Conservation (phyloP, 139 green algal species). For the Auxenochlorella pyrenoidosa region DNA sequence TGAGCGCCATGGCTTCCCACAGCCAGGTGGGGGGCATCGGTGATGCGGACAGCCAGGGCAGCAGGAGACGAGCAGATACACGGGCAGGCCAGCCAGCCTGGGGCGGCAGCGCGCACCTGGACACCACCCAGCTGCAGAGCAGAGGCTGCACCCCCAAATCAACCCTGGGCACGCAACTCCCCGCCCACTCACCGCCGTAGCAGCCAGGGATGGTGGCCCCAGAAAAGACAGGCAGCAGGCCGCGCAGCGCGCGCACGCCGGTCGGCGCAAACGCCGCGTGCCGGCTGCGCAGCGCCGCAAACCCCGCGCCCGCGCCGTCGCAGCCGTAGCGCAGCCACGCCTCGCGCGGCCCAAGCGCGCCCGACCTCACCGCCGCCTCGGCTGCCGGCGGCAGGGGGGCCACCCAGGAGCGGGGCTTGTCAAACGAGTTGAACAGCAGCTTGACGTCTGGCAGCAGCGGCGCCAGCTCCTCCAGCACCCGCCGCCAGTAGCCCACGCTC, state of each 20-base stretch:
- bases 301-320: background rate
- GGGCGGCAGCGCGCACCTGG: too few species aligned
- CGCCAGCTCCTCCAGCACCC: background rate
- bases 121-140: too few species aligned
- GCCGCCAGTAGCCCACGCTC: background rate
- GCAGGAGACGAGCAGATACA: too few species aligned
- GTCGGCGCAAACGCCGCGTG: background rate
- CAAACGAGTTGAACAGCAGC: background rate
- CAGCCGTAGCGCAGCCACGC: background rate
- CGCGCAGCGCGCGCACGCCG: background rate
- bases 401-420: background rate
- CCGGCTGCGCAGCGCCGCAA: constrained; percentile 2
- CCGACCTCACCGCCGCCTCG: background rate
- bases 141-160: too few species aligned
- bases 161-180: too few species aligned
- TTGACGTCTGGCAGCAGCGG: background rate
- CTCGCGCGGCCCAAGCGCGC: background rate
- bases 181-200: background rate
- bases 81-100: too few species aligned
- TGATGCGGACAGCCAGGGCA: too few species aligned
- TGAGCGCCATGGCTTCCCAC: too few species aligned
- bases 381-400: background rate
- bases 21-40: too few species aligned
- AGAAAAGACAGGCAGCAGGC: background rate
- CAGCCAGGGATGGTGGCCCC: background rate